Evolutionary conservation across 768 basidiomycete species (phyloP).

Genomic region (Neoboletus magnificus): DNA sequence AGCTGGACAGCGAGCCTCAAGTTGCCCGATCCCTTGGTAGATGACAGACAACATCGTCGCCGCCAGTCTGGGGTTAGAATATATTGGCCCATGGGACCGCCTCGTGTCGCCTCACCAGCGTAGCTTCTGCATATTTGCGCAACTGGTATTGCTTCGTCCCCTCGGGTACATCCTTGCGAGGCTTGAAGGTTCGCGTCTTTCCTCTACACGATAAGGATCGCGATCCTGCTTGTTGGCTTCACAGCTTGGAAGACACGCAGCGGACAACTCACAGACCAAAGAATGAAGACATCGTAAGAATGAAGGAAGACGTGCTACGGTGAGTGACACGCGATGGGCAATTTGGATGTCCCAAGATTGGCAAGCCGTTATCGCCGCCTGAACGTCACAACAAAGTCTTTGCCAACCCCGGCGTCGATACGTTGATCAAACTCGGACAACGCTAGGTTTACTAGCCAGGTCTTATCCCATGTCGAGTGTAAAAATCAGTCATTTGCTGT

Average conservation of each 20-base stretch:
- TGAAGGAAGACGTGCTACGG: conserved; percentile 8
- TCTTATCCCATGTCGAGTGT: background rate
- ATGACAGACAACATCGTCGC: background rate
- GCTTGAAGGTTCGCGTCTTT: conserved; percentile 94
- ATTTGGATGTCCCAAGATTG: conserved; percentile 13
- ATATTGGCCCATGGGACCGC: background rate
- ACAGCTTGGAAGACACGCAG: conserved; percentile 1
- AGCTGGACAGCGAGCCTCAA: conserved; percentile 87
- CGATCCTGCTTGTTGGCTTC: conserved; percentile 11
- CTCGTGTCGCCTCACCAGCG: conserved; percentile 50
- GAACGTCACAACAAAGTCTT: background rate
- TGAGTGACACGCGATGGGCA: conserved; percentile 1
- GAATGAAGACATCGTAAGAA: conserved; percentile 71
- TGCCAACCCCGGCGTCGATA: background rate
- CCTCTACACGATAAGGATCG: conserved; percentile 47
- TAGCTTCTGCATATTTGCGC: conserved; percentile 97
- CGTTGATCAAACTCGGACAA: background rate
- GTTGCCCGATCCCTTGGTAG: conserved; percentile 93
- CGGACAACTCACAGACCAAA: conserved; percentile 68
- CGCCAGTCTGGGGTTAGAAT: conserved; percentile 16
- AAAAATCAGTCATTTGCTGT: background rate
- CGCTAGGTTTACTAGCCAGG: background rate
- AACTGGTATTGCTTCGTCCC: conserved; percentile 98
- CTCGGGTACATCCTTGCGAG: conserved; percentile 90
- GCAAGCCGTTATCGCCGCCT: conserved; percentile 5